These are phyloP conservation scores for Alloteropsis semialata DNA, from an alignment of 176 grass and related monocot species.

Conservation along the genomic window DNA sequence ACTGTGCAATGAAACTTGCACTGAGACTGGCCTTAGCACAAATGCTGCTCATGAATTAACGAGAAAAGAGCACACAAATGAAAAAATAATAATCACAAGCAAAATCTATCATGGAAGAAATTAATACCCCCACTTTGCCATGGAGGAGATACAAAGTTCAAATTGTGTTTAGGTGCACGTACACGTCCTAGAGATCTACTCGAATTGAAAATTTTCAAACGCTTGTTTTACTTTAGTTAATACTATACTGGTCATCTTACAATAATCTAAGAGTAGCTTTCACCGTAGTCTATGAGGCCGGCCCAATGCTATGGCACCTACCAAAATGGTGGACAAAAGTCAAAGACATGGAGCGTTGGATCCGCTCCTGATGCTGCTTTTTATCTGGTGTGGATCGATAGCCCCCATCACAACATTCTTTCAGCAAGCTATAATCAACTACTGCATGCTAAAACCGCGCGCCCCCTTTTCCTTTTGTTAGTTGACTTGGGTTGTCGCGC, in stretches of 20 bases:
- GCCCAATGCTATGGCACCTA: background rate
- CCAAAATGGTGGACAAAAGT: slow-evolving; percentile 16
- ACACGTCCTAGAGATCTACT: background rate
- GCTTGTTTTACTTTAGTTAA: background rate
- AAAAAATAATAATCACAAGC: too few relatives aligned
- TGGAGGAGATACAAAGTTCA: background rate
- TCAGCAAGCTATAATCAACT: slow-evolving; percentile 23
- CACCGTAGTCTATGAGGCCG: background rate
- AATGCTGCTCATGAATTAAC: too few relatives aligned
- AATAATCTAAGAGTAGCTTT: background rate
- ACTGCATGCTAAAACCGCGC: slow-evolving; percentile 12
- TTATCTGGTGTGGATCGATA: too few relatives aligned
- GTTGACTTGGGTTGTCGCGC: slow-evolving; percentile 33
- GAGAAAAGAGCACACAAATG: too few relatives aligned
- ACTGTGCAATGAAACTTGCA: too few relatives aligned
- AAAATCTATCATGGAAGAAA: too few relatives aligned
- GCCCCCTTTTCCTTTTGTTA: slow-evolving; percentile 13
- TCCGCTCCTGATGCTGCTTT: background rate
- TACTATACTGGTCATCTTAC: background rate
- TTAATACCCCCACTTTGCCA: background rate
- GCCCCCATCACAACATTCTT: slow-evolving; percentile 31
- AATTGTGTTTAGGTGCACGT: background rate
- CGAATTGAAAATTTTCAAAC: background rate
- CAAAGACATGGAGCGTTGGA: slow-evolving; percentile 17
- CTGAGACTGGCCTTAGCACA: too few relatives aligned